Percentiles rank a stretch among this genome's conserved stretches.
These are phyloP conservation scores for Beauveria pseudobassiana DNA, from an alignment of 2,329 filamentous ascomycete species.

Conservation along the genomic window DNA sequence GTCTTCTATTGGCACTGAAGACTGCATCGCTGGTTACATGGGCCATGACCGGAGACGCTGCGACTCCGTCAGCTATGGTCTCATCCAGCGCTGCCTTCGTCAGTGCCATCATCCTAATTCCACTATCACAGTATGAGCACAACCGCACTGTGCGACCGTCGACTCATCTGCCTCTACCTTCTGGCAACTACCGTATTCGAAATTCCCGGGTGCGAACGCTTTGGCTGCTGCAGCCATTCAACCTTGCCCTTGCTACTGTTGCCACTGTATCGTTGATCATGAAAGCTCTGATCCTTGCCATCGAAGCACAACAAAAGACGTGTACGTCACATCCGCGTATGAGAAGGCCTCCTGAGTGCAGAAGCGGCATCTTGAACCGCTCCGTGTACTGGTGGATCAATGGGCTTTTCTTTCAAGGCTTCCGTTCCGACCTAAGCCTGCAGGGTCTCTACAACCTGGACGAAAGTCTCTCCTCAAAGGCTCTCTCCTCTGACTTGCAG, in stretches of 20 bases:
- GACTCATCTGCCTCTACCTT: neutral
- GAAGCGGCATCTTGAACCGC: neutral
- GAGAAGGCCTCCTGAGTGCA: constrained; percentile 1
- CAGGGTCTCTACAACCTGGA: neutral
- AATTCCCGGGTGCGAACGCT: neutral
- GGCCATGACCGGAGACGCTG: neutral
- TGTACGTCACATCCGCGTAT: neutral
- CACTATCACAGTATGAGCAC: constrained; percentile 5
- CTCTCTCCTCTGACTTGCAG: neutral
- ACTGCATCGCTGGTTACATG: neutral
- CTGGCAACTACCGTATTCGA: neutral
- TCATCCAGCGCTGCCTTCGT: neutral
- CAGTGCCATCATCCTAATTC: neutral
- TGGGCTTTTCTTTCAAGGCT: neutral
- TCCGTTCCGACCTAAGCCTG: neutral
- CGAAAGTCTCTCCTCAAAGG: neutral
- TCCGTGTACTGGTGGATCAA: constrained; percentile 5
- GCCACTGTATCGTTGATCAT: neutral
- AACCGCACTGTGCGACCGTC: neutral
- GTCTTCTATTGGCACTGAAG: neutral
- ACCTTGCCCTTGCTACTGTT: constrained; percentile 1
- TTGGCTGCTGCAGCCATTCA: neutral
- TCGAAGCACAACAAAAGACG: neutral
- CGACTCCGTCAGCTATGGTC: neutral
- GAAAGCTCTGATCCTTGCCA: neutral